Conservation (phyloP, 495 filamentous ascomycete genomes). For the Oidiodendron maius region DNA sequence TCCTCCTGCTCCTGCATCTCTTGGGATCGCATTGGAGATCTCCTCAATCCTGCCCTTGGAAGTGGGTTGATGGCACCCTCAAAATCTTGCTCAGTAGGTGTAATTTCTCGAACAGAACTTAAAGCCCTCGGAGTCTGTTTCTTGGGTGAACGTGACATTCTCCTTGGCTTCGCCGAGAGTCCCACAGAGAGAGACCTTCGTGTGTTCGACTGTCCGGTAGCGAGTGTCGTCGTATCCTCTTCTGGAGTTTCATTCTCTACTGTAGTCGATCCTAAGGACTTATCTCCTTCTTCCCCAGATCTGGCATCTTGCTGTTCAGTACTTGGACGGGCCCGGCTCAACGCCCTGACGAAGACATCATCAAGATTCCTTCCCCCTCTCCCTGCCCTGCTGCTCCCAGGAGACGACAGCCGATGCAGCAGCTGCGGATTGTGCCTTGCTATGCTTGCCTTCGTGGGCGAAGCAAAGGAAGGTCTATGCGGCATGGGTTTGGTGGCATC, state of each 20-base stretch:
- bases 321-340: conserved; percentile 6
- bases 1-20: neutral
- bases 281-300: neutral
- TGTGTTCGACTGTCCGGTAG: neutral
- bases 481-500: conserved; percentile 9
- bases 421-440: conserved; percentile 58
- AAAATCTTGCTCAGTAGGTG: neutral
- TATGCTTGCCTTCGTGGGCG: conserved; percentile 59
- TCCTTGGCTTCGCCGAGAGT: conserved; percentile 17
- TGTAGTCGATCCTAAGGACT: conserved; percentile 2
- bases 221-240: neutral
- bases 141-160: conserved; percentile 16
- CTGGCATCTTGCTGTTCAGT: conserved; percentile 1
- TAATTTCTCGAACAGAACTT: neutral
- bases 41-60: conserved; percentile 13
- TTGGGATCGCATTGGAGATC: conserved; percentile 12
- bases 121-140: conserved; percentile 3
- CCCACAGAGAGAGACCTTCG: conserved; percentile 5
- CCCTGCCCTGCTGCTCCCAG: conserved; percentile 11
- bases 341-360: conserved; percentile 17
- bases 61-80: conserved; percentile 11
- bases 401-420: conserved; percentile 38
- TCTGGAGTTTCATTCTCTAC: conserved; percentile 10
- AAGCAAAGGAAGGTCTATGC: conserved; percentile 54
- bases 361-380: conserved; percentile 14